These are phyloP conservation scores for Fusarium secorum DNA, from an alignment of 2,329 filamentous ascomycete species.

Conservation along the genomic window DNA sequence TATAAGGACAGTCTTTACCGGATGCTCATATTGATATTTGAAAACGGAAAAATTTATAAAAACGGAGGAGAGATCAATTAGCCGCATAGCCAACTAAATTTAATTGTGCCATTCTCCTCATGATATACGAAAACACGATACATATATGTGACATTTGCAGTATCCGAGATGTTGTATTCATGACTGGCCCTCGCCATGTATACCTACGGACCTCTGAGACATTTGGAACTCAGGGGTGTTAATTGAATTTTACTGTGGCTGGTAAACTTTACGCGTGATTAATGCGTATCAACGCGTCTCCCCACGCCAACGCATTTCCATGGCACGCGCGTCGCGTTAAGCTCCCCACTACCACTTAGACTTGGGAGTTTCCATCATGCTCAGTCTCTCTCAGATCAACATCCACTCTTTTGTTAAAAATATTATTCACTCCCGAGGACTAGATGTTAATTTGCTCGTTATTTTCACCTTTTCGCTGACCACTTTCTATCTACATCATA, in stretches of 20 bases:
- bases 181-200: neutral
- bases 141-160: neutral
- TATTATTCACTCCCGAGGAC: neutral
- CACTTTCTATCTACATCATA: neutral
- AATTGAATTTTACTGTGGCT: conserved; percentile 7
- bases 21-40: neutral
- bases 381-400: conserved; percentile 4
- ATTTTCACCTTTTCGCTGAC: neutral
- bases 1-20: conserved; percentile 29
- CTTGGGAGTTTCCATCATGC: neutral
- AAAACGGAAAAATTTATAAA: conserved; percentile 4
- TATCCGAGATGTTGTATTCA: no score
- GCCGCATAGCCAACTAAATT: conserved; percentile 32
- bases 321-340: conserved; percentile 46
- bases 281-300: conserved; percentile 39
- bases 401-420: conserved; percentile 4
- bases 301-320: conserved; percentile 33
- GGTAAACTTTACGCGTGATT: conserved; percentile 15
- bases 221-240: neutral
- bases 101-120: conserved; percentile 36
- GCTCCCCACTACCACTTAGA: conserved; percentile 41
- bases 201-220: neutral
- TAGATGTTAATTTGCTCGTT: neutral
- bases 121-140: neutral
- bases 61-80: conserved; percentile 28